phyloP scores from a whole-genome alignment of 345 rosid genomes.

The Diplotaxis tenuifolia region DNA sequence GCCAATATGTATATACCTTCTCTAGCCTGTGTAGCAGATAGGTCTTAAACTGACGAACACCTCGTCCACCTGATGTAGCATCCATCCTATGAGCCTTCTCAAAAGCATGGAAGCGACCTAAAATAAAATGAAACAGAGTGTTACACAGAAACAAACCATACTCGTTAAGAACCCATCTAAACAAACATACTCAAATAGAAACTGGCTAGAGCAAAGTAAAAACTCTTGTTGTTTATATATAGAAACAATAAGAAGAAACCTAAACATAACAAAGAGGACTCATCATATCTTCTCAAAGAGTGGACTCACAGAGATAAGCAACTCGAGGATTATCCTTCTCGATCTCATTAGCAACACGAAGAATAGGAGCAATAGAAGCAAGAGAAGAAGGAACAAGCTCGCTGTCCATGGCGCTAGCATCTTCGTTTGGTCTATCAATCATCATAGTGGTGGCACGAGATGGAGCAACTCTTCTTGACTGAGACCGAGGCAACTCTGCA shows the following conservation, averaged over 20 bases:
- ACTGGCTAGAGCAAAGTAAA: background rate
- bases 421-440: slow-evolving; percentile 57
- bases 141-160: slow-evolving; percentile 4
- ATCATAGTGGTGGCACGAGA: slow-evolving; percentile 50
- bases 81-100: slow-evolving; percentile 84
- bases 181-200: background rate
- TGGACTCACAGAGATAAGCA: slow-evolving; percentile 75
- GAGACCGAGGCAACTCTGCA: slow-evolving; percentile 34
- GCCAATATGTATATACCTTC: slow-evolving; percentile 53
- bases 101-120: slow-evolving; percentile 93
- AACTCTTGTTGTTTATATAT: background rate
- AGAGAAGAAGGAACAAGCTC: slow-evolving; percentile 90
- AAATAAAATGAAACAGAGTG: background rate
- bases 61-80: slow-evolving; percentile 62
- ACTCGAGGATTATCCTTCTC: slow-evolving; percentile 78
- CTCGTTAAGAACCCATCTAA: background rate
- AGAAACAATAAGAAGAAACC: background rate
- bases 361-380: slow-evolving; percentile 64
- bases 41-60: slow-evolving; percentile 95
- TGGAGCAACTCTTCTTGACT: slow-evolving; percentile 43
- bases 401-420: slow-evolving; percentile 57
- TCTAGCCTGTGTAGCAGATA: slow-evolving; percentile 75
- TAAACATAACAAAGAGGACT: background rate
- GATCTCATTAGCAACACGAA: slow-evolving; percentile 94
- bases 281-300: background rate